Evolutionary conservation across 2,329 filamentous ascomycete genomes (phyloP).

Genomic region (Metarhizium robertsii): DNA sequence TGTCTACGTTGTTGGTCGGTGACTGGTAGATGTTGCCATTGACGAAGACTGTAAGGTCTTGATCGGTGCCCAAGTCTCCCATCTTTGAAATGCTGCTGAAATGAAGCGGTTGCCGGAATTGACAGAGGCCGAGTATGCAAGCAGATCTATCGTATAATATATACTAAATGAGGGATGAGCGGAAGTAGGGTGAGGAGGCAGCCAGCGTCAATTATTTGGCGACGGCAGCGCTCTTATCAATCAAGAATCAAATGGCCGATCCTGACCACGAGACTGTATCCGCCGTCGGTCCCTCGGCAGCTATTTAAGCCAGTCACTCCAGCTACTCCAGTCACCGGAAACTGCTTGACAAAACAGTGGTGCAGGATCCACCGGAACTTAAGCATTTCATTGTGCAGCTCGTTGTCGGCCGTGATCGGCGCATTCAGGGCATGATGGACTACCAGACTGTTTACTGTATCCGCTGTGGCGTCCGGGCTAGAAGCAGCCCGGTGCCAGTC

Average conservation of each 20-base stretch:
- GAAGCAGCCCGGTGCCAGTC: no score
- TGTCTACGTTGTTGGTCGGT: background rate
- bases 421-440: slow-evolving; percentile 9
- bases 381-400: background rate
- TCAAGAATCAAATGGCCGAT: background rate
- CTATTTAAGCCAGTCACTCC: no score
- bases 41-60: slow-evolving; percentile 9
- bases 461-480: slow-evolving; percentile 37
- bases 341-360: no score
- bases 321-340: no score
- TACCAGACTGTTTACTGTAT: slow-evolving; percentile 54
- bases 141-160: background rate
- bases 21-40: slow-evolving; percentile 14
- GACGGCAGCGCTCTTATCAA: background rate
- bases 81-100: background rate
- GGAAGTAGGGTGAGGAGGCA: background rate
- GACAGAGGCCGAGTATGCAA: background rate
- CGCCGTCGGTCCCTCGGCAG: background rate
- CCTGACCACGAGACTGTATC: background rate
- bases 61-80: slow-evolving; percentile 3
- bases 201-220: background rate
- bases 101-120: background rate
- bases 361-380: background rate
- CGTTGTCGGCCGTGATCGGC: background rate
- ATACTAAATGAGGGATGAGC: background rate